Conservation (phyloP, 2,329 filamentous ascomycete genomes). For the Penicillium rolfsii region DNA sequence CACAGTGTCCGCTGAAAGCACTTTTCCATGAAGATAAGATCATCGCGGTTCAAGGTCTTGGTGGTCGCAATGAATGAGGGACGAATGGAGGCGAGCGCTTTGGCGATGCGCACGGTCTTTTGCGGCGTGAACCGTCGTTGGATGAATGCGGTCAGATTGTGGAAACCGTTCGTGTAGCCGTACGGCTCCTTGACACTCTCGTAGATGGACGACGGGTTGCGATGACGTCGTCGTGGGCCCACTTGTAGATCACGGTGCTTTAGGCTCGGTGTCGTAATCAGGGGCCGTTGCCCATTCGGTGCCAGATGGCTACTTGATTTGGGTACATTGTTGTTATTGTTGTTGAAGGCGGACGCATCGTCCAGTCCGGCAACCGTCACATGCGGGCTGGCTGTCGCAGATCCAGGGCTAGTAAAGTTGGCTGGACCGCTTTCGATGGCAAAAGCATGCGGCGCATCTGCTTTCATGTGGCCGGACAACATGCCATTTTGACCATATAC, state of each 20-base stretch:
- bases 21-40: slow-evolving; percentile 97
- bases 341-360: slow-evolving; percentile 36
- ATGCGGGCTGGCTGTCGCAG: slow-evolving; percentile 59
- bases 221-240: slow-evolving; percentile 54
- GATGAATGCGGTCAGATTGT: slow-evolving; percentile 80
- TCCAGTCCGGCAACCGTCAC: slow-evolving; percentile 48
- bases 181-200: slow-evolving; percentile 89
- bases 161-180: slow-evolving; percentile 86
- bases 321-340: slow-evolving; percentile 30
- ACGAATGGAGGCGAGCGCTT: slow-evolving; percentile 83
- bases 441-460: slow-evolving; percentile 59
- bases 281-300: slow-evolving; percentile 37
- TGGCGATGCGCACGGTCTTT: slow-evolving; percentile 80
- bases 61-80: slow-evolving; percentile 93
- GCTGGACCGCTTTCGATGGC: slow-evolving; percentile 63
- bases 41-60: slow-evolving; percentile 81
- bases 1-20: slow-evolving; percentile 91
- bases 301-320: slow-evolving; percentile 34
- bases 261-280: slow-evolving; percentile 49
- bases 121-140: slow-evolving; percentile 75
- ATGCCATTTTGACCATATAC: slow-evolving; percentile 44
- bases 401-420: slow-evolving; percentile 61
- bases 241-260: slow-evolving; percentile 46
- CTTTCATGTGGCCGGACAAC: slow-evolving; percentile 48
- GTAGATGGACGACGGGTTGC: slow-evolving; percentile 84